These are phyloP conservation scores for Cryphonectria naterciae DNA, from an alignment of 2,329 filamentous ascomycete species.

Conservation along the genomic window DNA sequence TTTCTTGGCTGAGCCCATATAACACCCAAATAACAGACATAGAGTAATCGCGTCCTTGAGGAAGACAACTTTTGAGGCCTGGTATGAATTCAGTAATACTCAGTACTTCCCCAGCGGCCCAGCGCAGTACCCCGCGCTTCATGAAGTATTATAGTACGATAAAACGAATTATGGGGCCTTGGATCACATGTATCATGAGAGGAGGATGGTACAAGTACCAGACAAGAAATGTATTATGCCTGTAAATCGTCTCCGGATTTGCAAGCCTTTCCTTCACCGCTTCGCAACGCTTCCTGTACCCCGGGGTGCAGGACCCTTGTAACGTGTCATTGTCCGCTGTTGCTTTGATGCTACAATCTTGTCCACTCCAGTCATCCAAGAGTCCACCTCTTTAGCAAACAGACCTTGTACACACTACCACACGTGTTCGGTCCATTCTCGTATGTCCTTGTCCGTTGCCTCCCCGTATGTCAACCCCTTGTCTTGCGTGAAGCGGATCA, in stretches of 20 bases:
- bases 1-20: not conserved
- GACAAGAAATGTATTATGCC: not conserved
- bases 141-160: no score
- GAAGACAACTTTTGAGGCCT: no score
- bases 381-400: conserved; percentile 52
- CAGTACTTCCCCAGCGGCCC: no score
- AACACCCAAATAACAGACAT: no score
- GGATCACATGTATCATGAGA: no score
- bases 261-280: conserved; percentile 36
- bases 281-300: conserved; percentile 45
- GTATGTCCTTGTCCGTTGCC: conserved; percentile 44
- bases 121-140: no score
- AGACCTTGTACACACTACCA: conserved; percentile 48
- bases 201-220: not conserved
- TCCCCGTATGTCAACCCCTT: conserved; percentile 43
- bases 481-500: conserved; percentile 40
- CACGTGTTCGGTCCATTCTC: conserved; percentile 53
- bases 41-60: no score
- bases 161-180: no score
- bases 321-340: conserved; percentile 50
- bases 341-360: conserved; percentile 52
- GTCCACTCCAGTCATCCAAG: conserved; percentile 61
- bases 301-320: conserved; percentile 49
- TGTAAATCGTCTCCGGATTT: not conserved
- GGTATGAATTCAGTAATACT: no score